Evolutionary conservation across 2,329 filamentous ascomycete species (phyloP).

Genomic region (Botryotinia narcissicola): DNA sequence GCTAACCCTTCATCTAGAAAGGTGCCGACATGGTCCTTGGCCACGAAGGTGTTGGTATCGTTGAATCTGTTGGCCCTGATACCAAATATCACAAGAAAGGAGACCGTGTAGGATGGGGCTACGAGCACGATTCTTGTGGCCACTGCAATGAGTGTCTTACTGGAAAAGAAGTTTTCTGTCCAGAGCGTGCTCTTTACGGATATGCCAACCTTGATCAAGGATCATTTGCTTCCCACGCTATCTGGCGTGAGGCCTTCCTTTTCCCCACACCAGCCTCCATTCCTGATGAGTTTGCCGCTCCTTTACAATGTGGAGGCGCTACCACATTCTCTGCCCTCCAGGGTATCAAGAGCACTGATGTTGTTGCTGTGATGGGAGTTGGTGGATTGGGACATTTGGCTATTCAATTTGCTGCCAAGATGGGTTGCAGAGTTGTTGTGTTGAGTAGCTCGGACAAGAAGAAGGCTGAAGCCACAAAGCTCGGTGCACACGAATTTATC

Average conservation of each 20-base stretch:
- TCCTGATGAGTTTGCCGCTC: slow-evolving; percentile 40
- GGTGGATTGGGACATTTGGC: slow-evolving; percentile 61
- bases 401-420: slow-evolving; percentile 59
- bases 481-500: slow-evolving; percentile 61
- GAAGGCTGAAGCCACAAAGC: slow-evolving; percentile 56
- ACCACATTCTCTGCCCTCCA: slow-evolving; percentile 40
- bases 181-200: slow-evolving; percentile 43
- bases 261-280: slow-evolving; percentile 42
- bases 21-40: slow-evolving; percentile 46
- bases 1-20: slow-evolving; percentile 19
- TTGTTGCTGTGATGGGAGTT: slow-evolving; percentile 49
- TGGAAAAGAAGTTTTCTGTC: slow-evolving; percentile 44
- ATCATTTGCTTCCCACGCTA: slow-evolving; percentile 42
- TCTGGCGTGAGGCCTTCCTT: slow-evolving; percentile 41
- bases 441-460: slow-evolving; percentile 58
- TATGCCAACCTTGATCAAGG: slow-evolving; percentile 47
- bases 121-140: slow-evolving; percentile 42
- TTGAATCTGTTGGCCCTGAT: slow-evolving; percentile 56
- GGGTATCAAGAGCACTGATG: slow-evolving; percentile 36
- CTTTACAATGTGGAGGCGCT: slow-evolving; percentile 47
- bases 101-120: slow-evolving; percentile 49
- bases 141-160: slow-evolving; percentile 44
- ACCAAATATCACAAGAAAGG: slow-evolving; percentile 44
- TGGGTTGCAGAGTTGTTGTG: slow-evolving; percentile 60
- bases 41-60: slow-evolving; percentile 66